A percentile compares a stretch with the other conserved stretches of the same genome.
These are phyloP conservation scores for Chamaenerion angustifolium DNA, from an alignment of 345 rosid species.

Conservation along the genomic window DNA sequence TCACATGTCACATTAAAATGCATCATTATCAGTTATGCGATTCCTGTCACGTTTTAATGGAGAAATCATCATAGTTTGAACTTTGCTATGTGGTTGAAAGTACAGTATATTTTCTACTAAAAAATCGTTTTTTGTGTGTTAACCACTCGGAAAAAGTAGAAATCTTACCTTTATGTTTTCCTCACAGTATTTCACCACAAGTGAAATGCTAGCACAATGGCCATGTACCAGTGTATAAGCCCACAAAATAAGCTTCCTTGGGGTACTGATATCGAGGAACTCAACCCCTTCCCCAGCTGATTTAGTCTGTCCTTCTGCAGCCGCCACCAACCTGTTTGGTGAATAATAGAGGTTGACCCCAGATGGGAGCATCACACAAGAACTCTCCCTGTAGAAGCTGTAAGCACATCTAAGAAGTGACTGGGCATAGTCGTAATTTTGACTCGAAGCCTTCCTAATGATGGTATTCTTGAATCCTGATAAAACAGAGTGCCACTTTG, in stretches of 20 bases:
- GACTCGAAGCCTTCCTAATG: conserved; percentile 46
- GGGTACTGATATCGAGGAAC: conserved; percentile 69
- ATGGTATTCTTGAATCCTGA: conserved; percentile 48
- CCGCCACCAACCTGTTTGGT: conserved; percentile 25
- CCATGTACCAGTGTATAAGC: conserved; percentile 69
- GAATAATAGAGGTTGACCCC: conserved; percentile 52
- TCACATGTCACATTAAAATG: too few species aligned
- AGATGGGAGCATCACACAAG: conserved; percentile 45
- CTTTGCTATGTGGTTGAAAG: too few species aligned
- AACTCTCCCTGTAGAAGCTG: conserved; percentile 76
- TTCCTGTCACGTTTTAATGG: too few species aligned
- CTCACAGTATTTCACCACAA: conserved; percentile 74
- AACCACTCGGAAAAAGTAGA: conserved; percentile 1
- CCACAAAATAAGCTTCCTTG: conserved; percentile 93
- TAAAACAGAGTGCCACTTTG: conserved; percentile 60
- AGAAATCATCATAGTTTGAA: too few species aligned
- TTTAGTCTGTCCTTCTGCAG: conserved; percentile 26
- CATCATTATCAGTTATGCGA: too few species aligned
- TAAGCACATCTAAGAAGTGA: conserved; percentile 62
- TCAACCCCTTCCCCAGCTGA: conserved; percentile 59
- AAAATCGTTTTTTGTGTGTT: background rate
- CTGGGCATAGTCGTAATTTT: conserved; percentile 56
- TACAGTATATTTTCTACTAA: background rate
- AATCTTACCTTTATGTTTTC: conserved; percentile 68
- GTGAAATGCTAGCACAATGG: conserved; percentile 55